Base-by-base conservation (phyloP, 768 basidiomycete species). In the Leccinellum luteum region DNA sequence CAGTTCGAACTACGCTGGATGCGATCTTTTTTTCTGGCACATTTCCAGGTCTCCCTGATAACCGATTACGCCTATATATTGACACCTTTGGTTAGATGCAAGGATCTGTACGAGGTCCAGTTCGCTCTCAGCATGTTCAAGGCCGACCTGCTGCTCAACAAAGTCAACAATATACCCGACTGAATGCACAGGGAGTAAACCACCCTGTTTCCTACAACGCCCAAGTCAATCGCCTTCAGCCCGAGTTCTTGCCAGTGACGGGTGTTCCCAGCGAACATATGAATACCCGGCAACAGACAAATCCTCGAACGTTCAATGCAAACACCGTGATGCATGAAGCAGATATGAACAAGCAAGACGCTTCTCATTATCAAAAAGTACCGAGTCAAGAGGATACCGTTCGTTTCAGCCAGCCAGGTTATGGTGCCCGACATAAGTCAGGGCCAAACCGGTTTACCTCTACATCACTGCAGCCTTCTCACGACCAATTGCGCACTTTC, bases 401-500 rank as follows among this genome's bases (percentile, higher is more conserved):
- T 60, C 75, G 69, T 30, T 60, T 71, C n/a, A 74, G 67, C 54
- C 74, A 71, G 47, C 57, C 63, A n/a, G 56, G 59, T 6, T 56
- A 75, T 23, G 64, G 67, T 57, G 66, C 60, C 54, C 77, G 74
- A 35, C 67, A 70, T 32, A 65, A 70, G 34, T 28, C 28, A 3
- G 28, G 28, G 28, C 69, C 77, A 58, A 77, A 73, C 55, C 80
- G 78, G 58, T 84, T 85, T 66, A 62, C 78, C n/a, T 69, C 81
- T 8, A 72, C 79, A 21, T 74, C 73, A 21, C 75, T 81, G 69
- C 68, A 63, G 14, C 53, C 69, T 27, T 69, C 69, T 28, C 63
- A 73, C 60, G 79, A 81, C 25, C 76, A 73, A 27, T 74, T 83
- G 64, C 81, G 78, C 14, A 74, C 78, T 9, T 80, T 80, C 28